phyloP scores from a whole-genome alignment of 2,329 filamentous ascomycete genomes.

The Aspergillus hortae region DNA sequence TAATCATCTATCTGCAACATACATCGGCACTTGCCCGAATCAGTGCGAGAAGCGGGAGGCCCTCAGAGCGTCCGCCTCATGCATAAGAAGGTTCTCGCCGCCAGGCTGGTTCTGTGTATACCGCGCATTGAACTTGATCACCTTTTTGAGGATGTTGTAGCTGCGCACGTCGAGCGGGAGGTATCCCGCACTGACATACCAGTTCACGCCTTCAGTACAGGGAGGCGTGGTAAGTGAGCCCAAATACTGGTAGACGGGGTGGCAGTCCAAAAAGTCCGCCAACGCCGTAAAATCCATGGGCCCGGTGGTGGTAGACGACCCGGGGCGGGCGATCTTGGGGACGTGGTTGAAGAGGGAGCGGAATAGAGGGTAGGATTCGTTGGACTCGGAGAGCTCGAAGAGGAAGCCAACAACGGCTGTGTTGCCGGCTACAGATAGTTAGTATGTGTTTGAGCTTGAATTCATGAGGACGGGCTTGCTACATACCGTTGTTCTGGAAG shows the following conservation, averaged over 20 bases:
- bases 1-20: neutral
- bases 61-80: neutral
- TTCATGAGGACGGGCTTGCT: neutral
- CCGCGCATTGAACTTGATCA: constrained; percentile 56
- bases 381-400: constrained; percentile 39
- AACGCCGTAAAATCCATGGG: constrained; percentile 45
- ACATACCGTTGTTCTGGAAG: constrained; percentile 46
- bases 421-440: constrained; percentile 8
- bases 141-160: constrained; percentile 50
- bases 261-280: constrained; percentile 33
- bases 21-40: too few relatives aligned
- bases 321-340: constrained; percentile 38
- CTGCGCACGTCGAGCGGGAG: constrained; percentile 48
- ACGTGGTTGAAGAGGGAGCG: constrained; percentile 48
- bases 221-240: constrained; percentile 63
- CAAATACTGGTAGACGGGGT: constrained; percentile 49
- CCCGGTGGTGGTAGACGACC: constrained; percentile 34
- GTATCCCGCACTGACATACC: constrained; percentile 44
- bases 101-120: constrained; percentile 52
- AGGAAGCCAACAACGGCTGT: constrained; percentile 42
- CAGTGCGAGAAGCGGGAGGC: neutral
- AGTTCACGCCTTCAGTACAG: constrained; percentile 52
- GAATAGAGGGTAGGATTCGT: constrained; percentile 40
- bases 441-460: neutral
- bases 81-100: constrained; percentile 40